Evolutionary conservation across 73 alveolate species (phyloP), one percentile per base, ranked within the genome.

Genomic region (Loxodes magnus): DNA sequence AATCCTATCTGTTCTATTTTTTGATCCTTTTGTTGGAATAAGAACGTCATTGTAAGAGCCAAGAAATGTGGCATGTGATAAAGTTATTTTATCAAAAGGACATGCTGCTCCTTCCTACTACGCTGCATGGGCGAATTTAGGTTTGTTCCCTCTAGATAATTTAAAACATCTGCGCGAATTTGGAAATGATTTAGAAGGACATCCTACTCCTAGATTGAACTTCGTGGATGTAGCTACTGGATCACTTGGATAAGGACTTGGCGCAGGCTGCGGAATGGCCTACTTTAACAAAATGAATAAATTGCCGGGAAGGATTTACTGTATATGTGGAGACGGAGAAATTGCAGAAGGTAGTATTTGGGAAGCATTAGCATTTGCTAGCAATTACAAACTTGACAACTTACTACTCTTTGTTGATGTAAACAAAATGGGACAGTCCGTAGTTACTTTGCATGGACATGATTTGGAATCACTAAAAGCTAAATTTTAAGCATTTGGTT

Each of bases 141-240:
- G 92, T 4, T 57, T 36, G 20, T 35, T 72, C 51, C 59, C 66
- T 10, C 28, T 25, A 21, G 67, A 16, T 10, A 72, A 78, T 33
- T 63, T 78, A 27, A 27, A 53, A 30, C 64, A 42, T 51, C 63
- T 78, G 28, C 56, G 92, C 49, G 56, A 78, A 64, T 23, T 78
- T 48, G 76, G 42, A 26, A 44, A 73, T 0, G 76, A 70, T 31
- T 58, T 78, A 15, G 92, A 78, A 56, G 92, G 92, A 3, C 92
- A 78, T 43, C 92, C 92, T 7, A 74, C 83, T 42, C 92, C 92
- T 41, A 78, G 92, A 78, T 79, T 78, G 10, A 75, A 79, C 7
- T 78, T 78, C 54, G 64, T 71, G 7, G 92, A 78, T 49, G 79
- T 78, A 2, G 92, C 92, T 5, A 72, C 92, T 35, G 92, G 92